Conservation (phyloP, 2,329 filamentous ascomycete species). For the Penicillium psychrosexuale region DNA sequence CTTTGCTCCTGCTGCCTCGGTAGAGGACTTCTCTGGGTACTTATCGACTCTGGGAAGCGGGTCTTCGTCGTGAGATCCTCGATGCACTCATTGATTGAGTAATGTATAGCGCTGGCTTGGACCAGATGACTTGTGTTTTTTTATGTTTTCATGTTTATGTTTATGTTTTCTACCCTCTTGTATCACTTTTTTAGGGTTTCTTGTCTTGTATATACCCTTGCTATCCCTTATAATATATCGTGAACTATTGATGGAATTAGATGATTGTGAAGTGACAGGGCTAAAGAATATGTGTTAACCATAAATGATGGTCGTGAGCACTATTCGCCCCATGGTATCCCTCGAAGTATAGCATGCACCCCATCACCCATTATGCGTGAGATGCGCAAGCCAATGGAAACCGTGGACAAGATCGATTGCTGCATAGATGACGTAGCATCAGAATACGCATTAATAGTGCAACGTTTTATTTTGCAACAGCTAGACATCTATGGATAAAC, state of each 20-base stretch:
- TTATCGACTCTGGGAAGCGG: slow-evolving; percentile 31
- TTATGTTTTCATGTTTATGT: background rate
- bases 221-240: background rate
- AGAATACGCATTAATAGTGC: background rate
- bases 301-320: too few relatives aligned
- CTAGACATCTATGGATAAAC: background rate
- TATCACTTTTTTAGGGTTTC: background rate
- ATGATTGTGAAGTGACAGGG: background rate
- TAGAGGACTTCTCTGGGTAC: slow-evolving; percentile 30
- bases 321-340: too few relatives aligned
- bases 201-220: background rate
- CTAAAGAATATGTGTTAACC: too few relatives aligned
- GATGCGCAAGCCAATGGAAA: background rate
- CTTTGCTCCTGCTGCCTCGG: background rate
- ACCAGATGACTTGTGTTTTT: background rate
- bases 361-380: background rate
- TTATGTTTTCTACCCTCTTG: background rate
- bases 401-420: background rate
- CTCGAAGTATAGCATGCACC: slow-evolving; percentile 11
- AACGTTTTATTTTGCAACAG: background rate
- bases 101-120: background rate
- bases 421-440: background rate
- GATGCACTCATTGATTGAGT: slow-evolving; percentile 13
- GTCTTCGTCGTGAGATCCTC: slow-evolving; percentile 38
- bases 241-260: background rate